Percentiles rank a stretch among this genome's conserved stretches.
Conservation (phyloP, 2,329 filamentous ascomycete genomes). For the Aspergillus tanneri region DNA sequence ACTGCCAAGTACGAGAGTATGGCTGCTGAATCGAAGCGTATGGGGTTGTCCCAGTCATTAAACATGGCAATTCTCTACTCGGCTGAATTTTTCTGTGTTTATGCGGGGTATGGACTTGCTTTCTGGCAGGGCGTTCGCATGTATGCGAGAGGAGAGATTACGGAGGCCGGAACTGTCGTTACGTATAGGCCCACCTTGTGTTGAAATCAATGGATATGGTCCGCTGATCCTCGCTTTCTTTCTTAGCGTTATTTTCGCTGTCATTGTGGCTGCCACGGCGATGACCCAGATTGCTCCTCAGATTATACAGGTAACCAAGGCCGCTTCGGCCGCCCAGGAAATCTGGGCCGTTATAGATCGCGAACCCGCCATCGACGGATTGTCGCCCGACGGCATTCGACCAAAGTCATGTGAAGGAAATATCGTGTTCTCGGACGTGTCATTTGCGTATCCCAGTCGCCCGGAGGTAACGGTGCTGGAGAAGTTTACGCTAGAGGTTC, state of each 20-base stretch:
- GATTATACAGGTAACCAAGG: constrained; percentile 41
- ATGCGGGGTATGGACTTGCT: constrained; percentile 61
- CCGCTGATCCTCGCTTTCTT: neutral
- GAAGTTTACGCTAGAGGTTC: constrained; percentile 32
- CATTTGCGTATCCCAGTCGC: constrained; percentile 35
- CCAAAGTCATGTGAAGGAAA: constrained; percentile 20
- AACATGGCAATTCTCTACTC: constrained; percentile 8
- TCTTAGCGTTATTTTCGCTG: constrained; percentile 26
- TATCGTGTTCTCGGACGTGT: constrained; percentile 43
- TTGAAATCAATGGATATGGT: neutral
- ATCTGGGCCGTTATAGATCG: constrained; percentile 43
- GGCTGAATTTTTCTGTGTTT: constrained; percentile 22
- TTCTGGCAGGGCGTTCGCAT: constrained; percentile 42
- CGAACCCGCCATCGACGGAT: constrained; percentile 35
- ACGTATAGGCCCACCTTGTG: constrained; percentile 14
- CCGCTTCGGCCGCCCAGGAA: constrained; percentile 42
- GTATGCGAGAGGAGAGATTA: constrained; percentile 28
- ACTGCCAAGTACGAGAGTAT: constrained; percentile 1
- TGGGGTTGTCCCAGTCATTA: neutral
- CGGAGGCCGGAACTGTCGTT: constrained; percentile 26
- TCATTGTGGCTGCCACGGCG: constrained; percentile 35
- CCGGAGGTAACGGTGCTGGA: constrained; percentile 40
- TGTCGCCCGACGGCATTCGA: constrained; percentile 20
- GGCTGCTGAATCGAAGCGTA: neutral
- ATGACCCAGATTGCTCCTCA: constrained; percentile 37